Conservation (phyloP, 1,284 basidiomycete genomes). For the Boletus smithii region DNA sequence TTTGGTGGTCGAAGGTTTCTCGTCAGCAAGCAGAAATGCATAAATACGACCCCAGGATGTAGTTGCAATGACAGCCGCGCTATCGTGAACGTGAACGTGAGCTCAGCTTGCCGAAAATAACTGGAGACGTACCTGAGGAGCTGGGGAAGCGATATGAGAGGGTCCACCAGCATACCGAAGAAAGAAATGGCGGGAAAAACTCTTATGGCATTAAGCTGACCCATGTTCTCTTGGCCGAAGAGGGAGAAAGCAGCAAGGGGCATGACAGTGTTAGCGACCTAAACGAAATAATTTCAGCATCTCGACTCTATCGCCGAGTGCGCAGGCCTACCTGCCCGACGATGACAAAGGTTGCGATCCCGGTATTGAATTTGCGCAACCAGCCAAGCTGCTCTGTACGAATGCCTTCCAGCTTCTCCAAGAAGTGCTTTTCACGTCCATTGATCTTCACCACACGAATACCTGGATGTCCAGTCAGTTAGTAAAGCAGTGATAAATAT, state of each 20-base stretch:
- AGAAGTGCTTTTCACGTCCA: slow-evolving; percentile 23
- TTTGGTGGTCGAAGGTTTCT: slow-evolving; percentile 16
- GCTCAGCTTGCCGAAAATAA: background rate
- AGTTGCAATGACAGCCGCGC: slow-evolving; percentile 37
- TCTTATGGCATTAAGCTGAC: slow-evolving; percentile 18
- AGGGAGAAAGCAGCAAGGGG: slow-evolving; percentile 33
- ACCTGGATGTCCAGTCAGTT: slow-evolving; percentile 8
- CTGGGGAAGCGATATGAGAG: slow-evolving; percentile 30
- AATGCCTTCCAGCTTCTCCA: slow-evolving; percentile 23
- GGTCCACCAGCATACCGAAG: slow-evolving; percentile 33
- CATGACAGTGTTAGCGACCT: slow-evolving; percentile 31
- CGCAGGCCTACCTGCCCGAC: slow-evolving; percentile 22
- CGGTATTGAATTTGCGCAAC: slow-evolving; percentile 30
- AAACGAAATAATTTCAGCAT: slow-evolving; percentile 5
- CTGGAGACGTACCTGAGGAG: slow-evolving; percentile 20
- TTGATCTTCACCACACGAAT: slow-evolving; percentile 31
- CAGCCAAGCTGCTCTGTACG: slow-evolving; percentile 26
- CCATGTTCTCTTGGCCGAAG: slow-evolving; percentile 31
- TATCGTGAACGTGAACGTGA: slow-evolving; percentile 4
- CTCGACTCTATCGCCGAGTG: background rate
- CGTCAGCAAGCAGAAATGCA: slow-evolving; percentile 26
- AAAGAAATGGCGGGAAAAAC: slow-evolving; percentile 31
- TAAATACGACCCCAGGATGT: slow-evolving; percentile 32
- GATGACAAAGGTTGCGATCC: slow-evolving; percentile 28
- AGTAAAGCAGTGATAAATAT: background rate